A percentile compares a stretch with the other conserved stretches of the same genome.
These are phyloP conservation scores for Naganishia friedmannii DNA, from an alignment of 768 basidiomycete genomes.

Conservation along the genomic window DNA sequence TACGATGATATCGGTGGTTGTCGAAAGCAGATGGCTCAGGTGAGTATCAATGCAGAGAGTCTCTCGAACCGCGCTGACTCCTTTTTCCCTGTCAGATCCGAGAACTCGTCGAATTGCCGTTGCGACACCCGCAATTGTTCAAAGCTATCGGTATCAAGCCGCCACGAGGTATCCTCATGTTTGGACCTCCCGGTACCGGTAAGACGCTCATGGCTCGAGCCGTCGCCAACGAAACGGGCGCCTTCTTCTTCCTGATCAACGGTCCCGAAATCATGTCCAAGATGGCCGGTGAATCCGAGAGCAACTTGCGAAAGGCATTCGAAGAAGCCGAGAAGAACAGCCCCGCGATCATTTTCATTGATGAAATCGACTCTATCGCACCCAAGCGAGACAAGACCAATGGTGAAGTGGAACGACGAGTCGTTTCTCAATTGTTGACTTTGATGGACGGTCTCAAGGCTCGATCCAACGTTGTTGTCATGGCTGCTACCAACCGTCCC, in stretches of 20 bases:
- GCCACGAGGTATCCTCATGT: conserved; percentile 97
- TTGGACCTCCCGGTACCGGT: conserved; percentile 96
- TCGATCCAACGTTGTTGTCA: conserved; percentile 97
- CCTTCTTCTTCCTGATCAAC: conserved; percentile 99
- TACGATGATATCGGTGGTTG: conserved; percentile 99
- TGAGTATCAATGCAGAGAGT: conserved; percentile 29
- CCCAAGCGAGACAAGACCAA: conserved; percentile 99
- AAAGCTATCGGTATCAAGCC: conserved; percentile 99
- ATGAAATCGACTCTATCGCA: conserved; percentile 98
- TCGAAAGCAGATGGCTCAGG: conserved; percentile 97
- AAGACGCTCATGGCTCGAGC: conserved; percentile 99
- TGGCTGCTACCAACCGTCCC: conserved; percentile 94
- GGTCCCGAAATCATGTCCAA: conserved; percentile 99
- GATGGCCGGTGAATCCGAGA: conserved; percentile 99
- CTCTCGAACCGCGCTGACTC: background rate
- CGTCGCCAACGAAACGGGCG: conserved; percentile 98
- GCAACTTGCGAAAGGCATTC: conserved; percentile 95
- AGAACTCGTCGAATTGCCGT: conserved; percentile 94
- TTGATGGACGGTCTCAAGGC: conserved; percentile 99
- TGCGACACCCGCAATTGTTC: conserved; percentile 98
- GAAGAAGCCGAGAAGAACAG: conserved; percentile 99
- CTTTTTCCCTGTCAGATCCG: conserved; percentile 61
- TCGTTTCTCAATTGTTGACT: conserved; percentile 95
- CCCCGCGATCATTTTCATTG: conserved; percentile 99
- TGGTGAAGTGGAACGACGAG: conserved; percentile 98